Base-by-base conservation (phyloP, 176 grass and related monocot genomes). In the Zoysia pacifica region DNA sequence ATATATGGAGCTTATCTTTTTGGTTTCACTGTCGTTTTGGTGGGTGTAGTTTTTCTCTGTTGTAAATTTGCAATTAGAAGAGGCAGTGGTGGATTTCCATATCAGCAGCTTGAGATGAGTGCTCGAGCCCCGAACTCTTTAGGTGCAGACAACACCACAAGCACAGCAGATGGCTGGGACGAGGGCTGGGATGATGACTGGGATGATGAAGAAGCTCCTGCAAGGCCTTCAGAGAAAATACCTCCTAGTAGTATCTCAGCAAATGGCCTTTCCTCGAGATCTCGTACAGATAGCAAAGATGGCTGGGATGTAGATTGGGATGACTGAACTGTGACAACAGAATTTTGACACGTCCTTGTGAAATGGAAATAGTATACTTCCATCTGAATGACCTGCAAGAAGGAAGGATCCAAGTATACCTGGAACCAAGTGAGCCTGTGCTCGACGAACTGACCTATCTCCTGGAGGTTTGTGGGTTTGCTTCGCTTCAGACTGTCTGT, bases 231-330 rank as follows among this genome's bases (percentile, higher is more conserved):
- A 60, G 86, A 89, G 50, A 76, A 79, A 68, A 86, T 56, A 28
- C 9, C 75, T 56, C 35, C 79, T 43, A 73, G 72, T 44, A 89
- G 81, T 78, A 53, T 80, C 49, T 89, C 96, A 7, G 65, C 68
- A 50, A 88, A 93, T 91, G 90, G 88, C 8, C 80, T 92, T 18
- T 81, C 92, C 49, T 81, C 80, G 81, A 98, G 88, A 78, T 48
- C 90, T 77, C 84, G 72, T 51, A 79, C 69, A 43, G 84, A 83
- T 45, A 91, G 52, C 86, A 95, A 91, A 76, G 92, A 95, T 73
- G 92, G 90, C 40, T 98, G 96, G 96, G 92, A 98, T 73, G 79
- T 89, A 20, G 90, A 94, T 77, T 99, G 96, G 96, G 96, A 99
- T 79, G 96, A 95, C 82, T 99, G 84, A 80, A 49, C 54, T 75